A percentile compares a stretch with the other conserved stretches of the same genome.
phyloP scores from a whole-genome alignment of 352 stramenopile species.

The Phytopythium ostracodes region DNA sequence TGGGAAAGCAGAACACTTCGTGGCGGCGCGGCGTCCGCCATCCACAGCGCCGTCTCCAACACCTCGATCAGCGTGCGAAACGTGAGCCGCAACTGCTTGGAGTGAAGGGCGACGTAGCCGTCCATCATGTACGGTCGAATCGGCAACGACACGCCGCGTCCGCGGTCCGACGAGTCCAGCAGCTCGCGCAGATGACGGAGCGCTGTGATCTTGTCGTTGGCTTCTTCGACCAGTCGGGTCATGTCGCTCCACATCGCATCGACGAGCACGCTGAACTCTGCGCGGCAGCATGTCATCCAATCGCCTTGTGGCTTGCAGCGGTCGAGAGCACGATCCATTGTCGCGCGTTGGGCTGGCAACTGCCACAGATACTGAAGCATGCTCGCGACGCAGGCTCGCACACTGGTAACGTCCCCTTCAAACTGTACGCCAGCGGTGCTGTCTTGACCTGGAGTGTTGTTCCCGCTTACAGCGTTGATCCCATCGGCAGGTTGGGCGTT shows the following conservation, averaged over 20 bases:
- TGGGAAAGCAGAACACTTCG: conserved; percentile 29
- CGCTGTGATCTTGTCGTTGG: conserved; percentile 32
- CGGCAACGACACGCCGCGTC: conserved; percentile 12
- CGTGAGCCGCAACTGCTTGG: conserved; percentile 38
- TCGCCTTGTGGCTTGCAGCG: background rate
- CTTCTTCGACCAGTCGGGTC: conserved; percentile 40
- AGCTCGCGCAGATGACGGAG: conserved; percentile 39
- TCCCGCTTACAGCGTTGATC: background rate
- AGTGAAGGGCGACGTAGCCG: conserved; percentile 41
- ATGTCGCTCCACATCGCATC: conserved; percentile 36
- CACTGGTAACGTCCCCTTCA: conserved; percentile 32
- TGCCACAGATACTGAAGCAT: conserved; percentile 46
- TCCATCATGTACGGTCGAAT: conserved; percentile 34
- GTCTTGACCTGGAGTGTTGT: background rate
- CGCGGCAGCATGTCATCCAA: background rate
- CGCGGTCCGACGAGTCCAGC: conserved; percentile 15
- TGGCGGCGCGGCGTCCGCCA: conserved; percentile 19
- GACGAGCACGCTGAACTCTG: conserved; percentile 24
- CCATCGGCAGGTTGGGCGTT: background rate
- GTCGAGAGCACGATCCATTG: conserved; percentile 11
- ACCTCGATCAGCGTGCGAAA: conserved; percentile 43
- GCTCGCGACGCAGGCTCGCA: conserved; percentile 29
- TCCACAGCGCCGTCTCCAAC: conserved; percentile 36
- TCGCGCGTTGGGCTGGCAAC: conserved; percentile 16
- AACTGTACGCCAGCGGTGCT: background rate